Conservation (phyloP, 345 rosid genomes). For the Populus ilicifolia region DNA sequence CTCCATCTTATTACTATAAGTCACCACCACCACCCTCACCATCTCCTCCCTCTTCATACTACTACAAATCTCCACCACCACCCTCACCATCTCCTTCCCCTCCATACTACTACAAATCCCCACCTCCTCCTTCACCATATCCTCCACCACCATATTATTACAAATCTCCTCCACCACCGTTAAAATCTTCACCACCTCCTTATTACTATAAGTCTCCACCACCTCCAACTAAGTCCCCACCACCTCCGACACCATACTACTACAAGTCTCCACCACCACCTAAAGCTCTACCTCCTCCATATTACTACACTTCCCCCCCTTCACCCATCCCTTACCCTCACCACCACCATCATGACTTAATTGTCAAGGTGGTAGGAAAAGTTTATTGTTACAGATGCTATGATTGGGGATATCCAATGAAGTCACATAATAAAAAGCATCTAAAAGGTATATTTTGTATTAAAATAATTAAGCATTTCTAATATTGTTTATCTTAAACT, state of each 20-base stretch:
- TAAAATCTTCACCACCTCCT: background rate
- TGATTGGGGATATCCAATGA: slow-evolving; percentile 11
- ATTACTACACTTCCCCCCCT: slow-evolving; percentile 21
- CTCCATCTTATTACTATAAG: background rate
- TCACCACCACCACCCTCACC: background rate
- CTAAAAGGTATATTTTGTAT: slow-evolving; percentile 24
- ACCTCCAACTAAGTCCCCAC: background rate
- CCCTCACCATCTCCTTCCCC: background rate
- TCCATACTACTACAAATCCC: slow-evolving; percentile 8
- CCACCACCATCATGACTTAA: slow-evolving; percentile 16
- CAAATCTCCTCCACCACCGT: slow-evolving; percentile 10
- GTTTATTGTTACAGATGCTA: slow-evolving; percentile 31
- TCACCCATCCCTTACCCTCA: slow-evolving; percentile 16
- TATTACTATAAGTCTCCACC: slow-evolving; percentile 12
- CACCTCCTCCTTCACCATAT: background rate
- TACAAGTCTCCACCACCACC: slow-evolving; percentile 15
- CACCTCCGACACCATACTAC: background rate
- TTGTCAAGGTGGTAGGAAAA: slow-evolving; percentile 36
- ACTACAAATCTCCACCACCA: background rate
- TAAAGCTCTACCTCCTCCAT: slow-evolving; percentile 12
- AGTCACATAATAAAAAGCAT: slow-evolving; percentile 32
- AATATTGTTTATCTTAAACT: background rate
- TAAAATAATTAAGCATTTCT: background rate
- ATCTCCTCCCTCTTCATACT: background rate
- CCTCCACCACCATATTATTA: background rate